Evolutionary conservation across 257 asterid species (phyloP), one percentile per base, ranked within the genome.

Genomic region (Fraxinus americana): DNA sequence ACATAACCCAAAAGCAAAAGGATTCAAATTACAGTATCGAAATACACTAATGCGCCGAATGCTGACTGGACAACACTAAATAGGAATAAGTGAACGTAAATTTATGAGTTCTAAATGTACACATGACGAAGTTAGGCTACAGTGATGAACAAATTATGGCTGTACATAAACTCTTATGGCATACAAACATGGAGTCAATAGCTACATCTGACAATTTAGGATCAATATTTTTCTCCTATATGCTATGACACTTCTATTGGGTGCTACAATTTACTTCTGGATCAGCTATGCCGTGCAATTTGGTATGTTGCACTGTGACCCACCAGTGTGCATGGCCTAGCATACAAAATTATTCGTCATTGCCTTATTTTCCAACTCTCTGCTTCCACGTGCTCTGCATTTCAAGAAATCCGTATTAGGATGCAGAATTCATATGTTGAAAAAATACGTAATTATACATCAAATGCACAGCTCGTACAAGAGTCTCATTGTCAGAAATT

Each of bases 381-480:
- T 75, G 87, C 85, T 81, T 90, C 99, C 99, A 95, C 78, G 76
- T 80, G 85, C 90, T 83, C 99, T 95, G 97, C 92, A 85, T 75
- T 77, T 30, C 3, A 54, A 21, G 36, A 61, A 71, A 82, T 32
- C 52, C 27, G 45, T n/a, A 54, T 83, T 72, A 83, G 80, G 16
- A 70, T 21, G 67, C 61, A 66, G 45, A 65, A 17, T 29, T 27
- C 65, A 19, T 21, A 66, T 57, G 50, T 43, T 43, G 50, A 36
- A 36, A 48, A 34, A 52, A 23, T 12, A 32, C 41, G 9, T 61
- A 54, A 67, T 66, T 52, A 70, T 12, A 74, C 21, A 36, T 21
- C 0, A 29, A 70, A 75, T 63, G 54, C 3, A 13, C 43, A 36
- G 78, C 25, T 52, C 69, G 74, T 92, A 96, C 99, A 91, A 96